A percentile compares a stretch with the other conserved stretches of the same genome.
Evolutionary conservation across 495 filamentous ascomycete species (phyloP).

Genomic region (Tuber melanosporum): DNA sequence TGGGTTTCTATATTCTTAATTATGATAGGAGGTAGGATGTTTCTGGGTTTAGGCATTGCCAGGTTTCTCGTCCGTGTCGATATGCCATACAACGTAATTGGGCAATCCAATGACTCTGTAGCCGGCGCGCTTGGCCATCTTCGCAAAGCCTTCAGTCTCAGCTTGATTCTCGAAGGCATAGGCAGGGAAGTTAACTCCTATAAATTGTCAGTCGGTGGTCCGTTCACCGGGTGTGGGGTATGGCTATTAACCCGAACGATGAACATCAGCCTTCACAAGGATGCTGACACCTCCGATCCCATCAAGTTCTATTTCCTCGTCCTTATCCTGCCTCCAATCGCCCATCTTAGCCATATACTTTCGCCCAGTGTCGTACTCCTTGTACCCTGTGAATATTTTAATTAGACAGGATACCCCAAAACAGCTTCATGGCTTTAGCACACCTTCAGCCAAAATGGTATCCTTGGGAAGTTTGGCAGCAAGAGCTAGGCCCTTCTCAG

Average conservation of each 20-base stretch:
- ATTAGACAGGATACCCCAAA: constrained; percentile 19
- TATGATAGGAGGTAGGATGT: constrained; percentile 44
- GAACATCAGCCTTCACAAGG: constrained; percentile 93
- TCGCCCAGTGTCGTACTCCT: constrained; percentile 82
- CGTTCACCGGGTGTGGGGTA: constrained; percentile 5
- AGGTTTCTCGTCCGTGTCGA: constrained; percentile 95
- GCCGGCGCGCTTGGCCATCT: constrained; percentile 95
- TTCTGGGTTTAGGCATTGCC: constrained; percentile 53
- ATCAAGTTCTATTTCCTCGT: constrained; percentile 83
- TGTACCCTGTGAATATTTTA: constrained; percentile 58
- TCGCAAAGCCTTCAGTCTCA: constrained; percentile 96
- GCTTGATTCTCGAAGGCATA: constrained; percentile 99
- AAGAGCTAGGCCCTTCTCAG: constrained; percentile 69
- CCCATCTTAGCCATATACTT: constrained; percentile 81
- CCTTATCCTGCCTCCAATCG: constrained; percentile 83
- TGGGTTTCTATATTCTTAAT: constrained; percentile 46
- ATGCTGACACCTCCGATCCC: constrained; percentile 97
- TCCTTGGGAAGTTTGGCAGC: constrained; percentile 67
- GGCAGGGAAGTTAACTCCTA: constrained; percentile 93
- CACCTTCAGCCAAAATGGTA: constrained; percentile 75
- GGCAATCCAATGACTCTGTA: constrained; percentile 88
- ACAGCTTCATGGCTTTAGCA: not conserved
- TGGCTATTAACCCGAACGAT: constrained; percentile 67
- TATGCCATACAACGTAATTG: constrained; percentile 98
- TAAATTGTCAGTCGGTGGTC: constrained; percentile 8